phyloP scores from a whole-genome alignment of 75 land plant species.

The Gnetum montanum region DNA sequence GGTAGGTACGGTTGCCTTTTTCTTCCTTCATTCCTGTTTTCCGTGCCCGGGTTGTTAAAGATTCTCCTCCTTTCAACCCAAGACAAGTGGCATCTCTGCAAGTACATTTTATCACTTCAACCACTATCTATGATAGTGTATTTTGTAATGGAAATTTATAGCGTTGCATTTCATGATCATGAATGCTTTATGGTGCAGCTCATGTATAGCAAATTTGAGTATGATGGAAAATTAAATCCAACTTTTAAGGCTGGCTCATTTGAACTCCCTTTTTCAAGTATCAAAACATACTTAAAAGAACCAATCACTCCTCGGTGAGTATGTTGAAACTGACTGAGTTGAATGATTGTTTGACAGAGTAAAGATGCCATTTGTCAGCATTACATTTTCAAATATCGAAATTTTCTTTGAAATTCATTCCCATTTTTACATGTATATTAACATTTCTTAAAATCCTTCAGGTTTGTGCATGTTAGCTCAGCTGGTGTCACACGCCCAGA shows the following conservation, averaged over 20 bases:
- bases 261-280: conserved; percentile 76
- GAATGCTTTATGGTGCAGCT: conserved; percentile 70
- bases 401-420: not conserved
- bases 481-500: conserved; percentile 97
- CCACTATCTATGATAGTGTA: not conserved
- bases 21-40: conserved; percentile 78
- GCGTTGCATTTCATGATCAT: not conserved
- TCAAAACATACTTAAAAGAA: conserved; percentile 71
- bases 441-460: conserved; percentile 22
- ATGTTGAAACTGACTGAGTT: not conserved
- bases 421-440: not conserved
- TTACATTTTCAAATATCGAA: not conserved
- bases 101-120: conserved; percentile 15
- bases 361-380: not conserved
- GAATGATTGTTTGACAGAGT: not conserved
- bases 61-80: conserved; percentile 80
- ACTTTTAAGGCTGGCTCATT: conserved; percentile 82
- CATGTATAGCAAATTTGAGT: conserved; percentile 99
- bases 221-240: conserved; percentile 93
- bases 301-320: conserved; percentile 83
- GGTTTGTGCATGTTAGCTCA: conserved; percentile 92
- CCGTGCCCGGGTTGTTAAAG: conserved; percentile 72
- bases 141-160: not conserved
- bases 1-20: conserved; percentile 72
- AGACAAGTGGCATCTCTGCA: conserved; percentile 69